Base-by-base conservation (phyloP, 2,329 filamentous ascomycete species). In the Claviceps capensis region DNA sequence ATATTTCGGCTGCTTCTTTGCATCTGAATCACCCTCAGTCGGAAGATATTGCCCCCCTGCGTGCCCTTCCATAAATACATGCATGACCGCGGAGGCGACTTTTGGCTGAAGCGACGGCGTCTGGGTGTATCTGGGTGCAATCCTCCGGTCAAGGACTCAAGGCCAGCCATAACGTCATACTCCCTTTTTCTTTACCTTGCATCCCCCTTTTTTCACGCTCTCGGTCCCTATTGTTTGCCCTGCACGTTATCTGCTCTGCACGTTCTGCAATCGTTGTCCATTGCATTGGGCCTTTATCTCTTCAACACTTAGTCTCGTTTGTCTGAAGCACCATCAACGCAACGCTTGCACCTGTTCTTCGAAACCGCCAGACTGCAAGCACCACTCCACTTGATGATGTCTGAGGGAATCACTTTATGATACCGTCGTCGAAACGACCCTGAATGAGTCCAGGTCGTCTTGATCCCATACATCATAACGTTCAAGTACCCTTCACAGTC, bases 401-500 rank as follows among this genome's bases (percentile, higher is more conserved):
- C 30, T 11, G 30, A 34, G 30, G 30, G 9, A 34, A 34, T 11
- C 30, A 34, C 9, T 34, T 34, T 9, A 34, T 34, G 30, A 34
- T 34, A 34, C 9, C 30, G 30, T 34, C 9, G 30, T 34, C 30
- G 30, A 34, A 34, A 11, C 30, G 30, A 9, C 30, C 9, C 30
- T 34, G 30, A 34, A 34, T 11, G 30, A 48, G 13, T 47, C 26
- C 41, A 13, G 23, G 14, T 26, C 45, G 36, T 40, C 17, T 48
- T 42, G 42, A 47, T 46, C 48, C 54, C 54, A 53, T 38, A 5
- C 41, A 14, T 30, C 42, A 19, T 30, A 45, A 16, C 19, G n/a
- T 56, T 36, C 45, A 43, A 43, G 45, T 53, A 54, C 58, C 57
- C 50, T 55, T 34, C 26, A 19, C 34, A 14, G 36, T 23, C 30